These are phyloP conservation scores for Zygnema circumcarinatum DNA, from an alignment of 139 green algal genomes.

Conservation along the genomic window DNA sequence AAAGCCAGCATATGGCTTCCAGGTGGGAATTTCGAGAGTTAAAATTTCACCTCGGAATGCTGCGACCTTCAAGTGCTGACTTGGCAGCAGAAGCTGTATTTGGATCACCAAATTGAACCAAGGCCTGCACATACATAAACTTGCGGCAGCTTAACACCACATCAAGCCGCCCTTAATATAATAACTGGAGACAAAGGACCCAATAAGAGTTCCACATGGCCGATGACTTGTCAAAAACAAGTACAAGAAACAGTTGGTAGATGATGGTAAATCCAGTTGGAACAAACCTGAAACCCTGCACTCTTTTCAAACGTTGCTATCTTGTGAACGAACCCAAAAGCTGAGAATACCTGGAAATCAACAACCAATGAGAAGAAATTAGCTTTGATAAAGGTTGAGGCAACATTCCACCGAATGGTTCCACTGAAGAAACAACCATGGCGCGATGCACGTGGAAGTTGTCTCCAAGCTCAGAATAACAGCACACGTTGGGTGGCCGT, in stretches of 20 bases:
- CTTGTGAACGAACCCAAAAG: slow-evolving; percentile 76
- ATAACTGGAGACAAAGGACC: no score
- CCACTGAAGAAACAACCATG: no score
- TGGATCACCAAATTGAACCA: slow-evolving; percentile 55
- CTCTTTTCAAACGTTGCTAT: slow-evolving; percentile 74
- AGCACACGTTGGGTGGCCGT: no score
- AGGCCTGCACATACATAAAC: slow-evolving; percentile 40
- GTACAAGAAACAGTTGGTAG: not conserved
- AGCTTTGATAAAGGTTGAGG: not conserved
- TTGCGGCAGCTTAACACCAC: no score
- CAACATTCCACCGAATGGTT: no score
- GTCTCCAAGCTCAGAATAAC: no score
- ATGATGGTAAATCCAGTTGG: no score
- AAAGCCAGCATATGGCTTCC: no score
- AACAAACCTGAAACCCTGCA: slow-evolving; percentile 23
- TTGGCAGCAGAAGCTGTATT: slow-evolving; percentile 40
- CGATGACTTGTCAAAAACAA: not conserved
- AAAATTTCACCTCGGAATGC: slow-evolving; percentile 57
- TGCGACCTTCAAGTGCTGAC: slow-evolving; percentile 39
- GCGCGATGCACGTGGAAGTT: no score
- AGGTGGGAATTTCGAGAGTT: no score
- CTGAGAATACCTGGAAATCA: slow-evolving; percentile 66
- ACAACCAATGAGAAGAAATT: slow-evolving; percentile 19
- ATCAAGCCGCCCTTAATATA: no score
- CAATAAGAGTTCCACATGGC: no score